phyloP scores from a whole-genome alignment of 768 basidiomycete species.

The Termitomyces sp. region DNA sequence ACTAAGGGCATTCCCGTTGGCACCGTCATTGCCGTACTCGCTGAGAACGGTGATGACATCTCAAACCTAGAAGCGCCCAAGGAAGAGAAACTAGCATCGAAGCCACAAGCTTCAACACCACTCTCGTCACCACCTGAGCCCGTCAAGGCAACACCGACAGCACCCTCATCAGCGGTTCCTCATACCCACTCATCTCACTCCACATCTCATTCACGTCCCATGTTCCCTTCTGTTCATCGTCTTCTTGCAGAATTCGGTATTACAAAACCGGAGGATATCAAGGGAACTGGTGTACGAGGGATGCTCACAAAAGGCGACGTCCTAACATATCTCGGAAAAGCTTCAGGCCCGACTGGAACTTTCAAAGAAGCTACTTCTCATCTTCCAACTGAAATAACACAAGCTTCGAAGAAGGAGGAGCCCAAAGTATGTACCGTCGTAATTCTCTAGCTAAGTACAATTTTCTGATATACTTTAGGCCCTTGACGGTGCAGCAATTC shows the following conservation, averaged over 20 bases:
- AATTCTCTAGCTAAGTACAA: neutral
- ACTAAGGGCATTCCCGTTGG: constrained; percentile 86
- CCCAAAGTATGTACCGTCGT: constrained; percentile 22
- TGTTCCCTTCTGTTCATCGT: constrained; percentile 90
- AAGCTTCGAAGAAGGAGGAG: constrained; percentile 29
- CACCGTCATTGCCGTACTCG: constrained; percentile 85
- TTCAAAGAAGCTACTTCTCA: constrained; percentile 46
- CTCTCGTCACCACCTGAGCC: constrained; percentile 27
- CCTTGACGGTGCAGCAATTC: constrained; percentile 62
- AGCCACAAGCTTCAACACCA: constrained; percentile 23
- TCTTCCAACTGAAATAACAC: constrained; percentile 26
- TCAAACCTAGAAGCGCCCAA: constrained; percentile 71
- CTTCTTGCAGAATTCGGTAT: constrained; percentile 67
- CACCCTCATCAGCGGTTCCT: constrained; percentile 23
- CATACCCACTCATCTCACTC: constrained; percentile 29
- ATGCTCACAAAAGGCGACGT: constrained; percentile 98
- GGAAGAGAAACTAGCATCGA: constrained; percentile 32
- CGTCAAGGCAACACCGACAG: constrained; percentile 22
- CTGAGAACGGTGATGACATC: constrained; percentile 95
- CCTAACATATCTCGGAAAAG: constrained; percentile 79
- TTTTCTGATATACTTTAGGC: constrained; percentile 26
- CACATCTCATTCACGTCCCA: constrained; percentile 57
- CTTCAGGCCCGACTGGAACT: constrained; percentile 73
- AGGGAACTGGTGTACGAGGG: constrained; percentile 86
- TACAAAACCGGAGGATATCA: constrained; percentile 60